Conservation (phyloP, 2,329 filamentous ascomycete species). For the Botrytis byssoidea region DNA sequence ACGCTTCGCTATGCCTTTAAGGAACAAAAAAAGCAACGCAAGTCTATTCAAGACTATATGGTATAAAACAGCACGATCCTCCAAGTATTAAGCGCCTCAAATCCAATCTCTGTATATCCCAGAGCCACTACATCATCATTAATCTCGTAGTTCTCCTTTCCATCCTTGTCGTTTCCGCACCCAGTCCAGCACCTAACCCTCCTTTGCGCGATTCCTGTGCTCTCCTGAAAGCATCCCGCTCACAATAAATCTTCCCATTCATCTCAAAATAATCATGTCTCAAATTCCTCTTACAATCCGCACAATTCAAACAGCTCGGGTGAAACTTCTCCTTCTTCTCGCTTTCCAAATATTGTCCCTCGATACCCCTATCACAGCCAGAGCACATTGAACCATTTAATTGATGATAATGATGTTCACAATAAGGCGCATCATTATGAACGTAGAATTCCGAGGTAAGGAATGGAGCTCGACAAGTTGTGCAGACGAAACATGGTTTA, state of each 20-base stretch:
- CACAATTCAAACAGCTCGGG: slow-evolving; percentile 80
- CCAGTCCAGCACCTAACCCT: slow-evolving; percentile 22
- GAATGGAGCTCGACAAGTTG: slow-evolving; percentile 78
- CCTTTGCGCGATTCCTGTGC: slow-evolving; percentile 26
- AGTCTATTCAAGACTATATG: slow-evolving; percentile 9
- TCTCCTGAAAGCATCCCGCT: slow-evolving; percentile 67
- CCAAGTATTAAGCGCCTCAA: too few species aligned
- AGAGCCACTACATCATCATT: slow-evolving; percentile 46
- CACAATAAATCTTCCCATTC: slow-evolving; percentile 76
- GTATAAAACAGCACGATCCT: background rate
- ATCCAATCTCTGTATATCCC: background rate
- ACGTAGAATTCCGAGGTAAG: slow-evolving; percentile 91
- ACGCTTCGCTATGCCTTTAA: background rate
- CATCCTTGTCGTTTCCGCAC: slow-evolving; percentile 38
- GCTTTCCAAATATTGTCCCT: slow-evolving; percentile 90
- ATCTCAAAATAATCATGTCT: slow-evolving; percentile 91
- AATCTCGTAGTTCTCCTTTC: slow-evolving; percentile 50
- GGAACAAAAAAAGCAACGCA: background rate
- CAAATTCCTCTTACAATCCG: slow-evolving; percentile 71
- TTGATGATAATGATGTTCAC: slow-evolving; percentile 87
- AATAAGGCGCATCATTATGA: slow-evolving; percentile 81
- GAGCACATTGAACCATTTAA: slow-evolving; percentile 84
- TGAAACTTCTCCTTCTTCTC: slow-evolving; percentile 77
- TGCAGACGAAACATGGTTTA: slow-evolving; percentile 91
- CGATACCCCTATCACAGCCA: slow-evolving; percentile 79